Evolutionary conservation across 176 grass and related monocot species (phyloP).

Genomic region (Thalia dealbata): DNA sequence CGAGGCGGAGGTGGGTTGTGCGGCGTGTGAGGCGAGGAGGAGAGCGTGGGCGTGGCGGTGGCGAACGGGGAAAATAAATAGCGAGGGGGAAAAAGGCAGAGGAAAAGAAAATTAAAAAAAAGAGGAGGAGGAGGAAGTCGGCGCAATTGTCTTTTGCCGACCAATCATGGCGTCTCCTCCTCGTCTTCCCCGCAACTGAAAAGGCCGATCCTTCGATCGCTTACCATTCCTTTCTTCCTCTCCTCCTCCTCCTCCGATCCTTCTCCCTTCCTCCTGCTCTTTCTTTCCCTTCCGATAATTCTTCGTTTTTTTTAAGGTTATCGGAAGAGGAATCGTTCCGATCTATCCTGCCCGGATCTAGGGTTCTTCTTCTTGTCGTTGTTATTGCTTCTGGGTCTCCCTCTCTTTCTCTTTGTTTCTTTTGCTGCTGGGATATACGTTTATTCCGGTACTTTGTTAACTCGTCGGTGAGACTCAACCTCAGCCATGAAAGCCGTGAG

Average conservation of each 20-base stretch:
- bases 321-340: conserved; percentile 26
- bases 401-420: not conserved
- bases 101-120: not conserved
- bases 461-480: not conserved
- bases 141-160: conserved; percentile 2
- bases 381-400: not conserved
- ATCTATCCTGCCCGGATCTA: conserved; percentile 42
- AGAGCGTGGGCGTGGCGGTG: not conserved
- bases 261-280: conserved; percentile 1
- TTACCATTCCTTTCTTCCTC: not conserved
- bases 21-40: too few relatives aligned
- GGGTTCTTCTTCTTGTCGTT: conserved; percentile 21
- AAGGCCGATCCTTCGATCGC: not conserved
- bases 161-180: not conserved
- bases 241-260: not conserved
- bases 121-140: not conserved
- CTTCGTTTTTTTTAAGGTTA: conserved; percentile 32
- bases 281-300: conserved; percentile 30
- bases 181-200: not conserved
- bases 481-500: conserved; percentile 38
- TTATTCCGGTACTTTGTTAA: not conserved
- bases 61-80: not conserved
- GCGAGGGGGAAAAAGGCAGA: not conserved
- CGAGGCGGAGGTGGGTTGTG: too few relatives aligned
- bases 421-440: too few relatives aligned